These are phyloP conservation scores for Termitomyces sp. DNA, from an alignment of 768 basidiomycete species.

Conservation along the genomic window DNA sequence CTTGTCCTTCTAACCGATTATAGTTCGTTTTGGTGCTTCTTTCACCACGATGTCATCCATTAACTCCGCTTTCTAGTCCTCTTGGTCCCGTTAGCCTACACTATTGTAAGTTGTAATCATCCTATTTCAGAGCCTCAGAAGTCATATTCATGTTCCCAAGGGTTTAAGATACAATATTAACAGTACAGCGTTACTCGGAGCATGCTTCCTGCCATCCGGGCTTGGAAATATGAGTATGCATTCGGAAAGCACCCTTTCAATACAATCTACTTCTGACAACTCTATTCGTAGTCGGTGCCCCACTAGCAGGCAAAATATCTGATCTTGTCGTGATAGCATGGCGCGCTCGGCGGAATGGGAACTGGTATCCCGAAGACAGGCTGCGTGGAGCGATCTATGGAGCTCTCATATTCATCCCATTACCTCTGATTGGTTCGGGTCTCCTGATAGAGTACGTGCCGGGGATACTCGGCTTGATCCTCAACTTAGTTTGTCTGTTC, in stretches of 20 bases:
- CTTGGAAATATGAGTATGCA: slow-evolving; percentile 53
- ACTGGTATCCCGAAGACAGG: slow-evolving; percentile 68
- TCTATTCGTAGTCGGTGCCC: slow-evolving; percentile 46
- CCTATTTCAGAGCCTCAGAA: neutral
- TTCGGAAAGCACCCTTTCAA: neutral
- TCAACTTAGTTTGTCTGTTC: slow-evolving; percentile 54
- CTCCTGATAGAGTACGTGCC: slow-evolving; percentile 46
- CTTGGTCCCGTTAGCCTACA: slow-evolving; percentile 59
- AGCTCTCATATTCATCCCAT: slow-evolving; percentile 43
- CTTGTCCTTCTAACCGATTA: slow-evolving; percentile 32
- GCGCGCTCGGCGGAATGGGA: slow-evolving; percentile 43
- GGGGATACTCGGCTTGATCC: slow-evolving; percentile 42
- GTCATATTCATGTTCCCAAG: slow-evolving; percentile 24
- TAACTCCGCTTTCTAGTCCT: slow-evolving; percentile 32
- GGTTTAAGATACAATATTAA: slow-evolving; percentile 50
- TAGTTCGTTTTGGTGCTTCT: slow-evolving; percentile 25
- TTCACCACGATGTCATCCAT: slow-evolving; percentile 17
- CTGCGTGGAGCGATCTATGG: slow-evolving; percentile 48
- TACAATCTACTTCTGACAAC: neutral
- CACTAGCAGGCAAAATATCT: slow-evolving; percentile 53
- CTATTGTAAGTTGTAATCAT: slow-evolving; percentile 41
- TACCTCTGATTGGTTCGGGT: slow-evolving; percentile 45
- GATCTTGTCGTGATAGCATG: slow-evolving; percentile 47
- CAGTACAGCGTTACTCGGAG: slow-evolving; percentile 54
- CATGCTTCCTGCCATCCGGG: slow-evolving; percentile 57